Conservation (phyloP, 495 filamentous ascomycete species). For the Bacidia gigantensis region DNA sequence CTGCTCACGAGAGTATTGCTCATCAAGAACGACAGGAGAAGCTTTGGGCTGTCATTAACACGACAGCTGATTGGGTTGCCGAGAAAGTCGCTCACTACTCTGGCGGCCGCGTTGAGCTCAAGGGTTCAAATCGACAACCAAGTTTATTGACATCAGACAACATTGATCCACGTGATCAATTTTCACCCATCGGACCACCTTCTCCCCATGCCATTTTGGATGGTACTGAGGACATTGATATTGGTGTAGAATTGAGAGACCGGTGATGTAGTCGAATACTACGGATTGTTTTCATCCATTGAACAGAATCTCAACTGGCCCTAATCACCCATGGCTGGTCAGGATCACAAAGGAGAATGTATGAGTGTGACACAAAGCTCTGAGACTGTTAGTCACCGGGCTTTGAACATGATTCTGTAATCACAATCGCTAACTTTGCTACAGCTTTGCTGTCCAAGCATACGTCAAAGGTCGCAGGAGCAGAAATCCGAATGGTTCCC, state of each 20-base stretch:
- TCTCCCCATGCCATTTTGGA: conserved; percentile 39
- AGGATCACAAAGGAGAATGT: no score
- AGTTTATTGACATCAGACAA: conserved; percentile 17
- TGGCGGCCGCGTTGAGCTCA: conserved; percentile 28
- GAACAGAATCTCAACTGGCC: no score
- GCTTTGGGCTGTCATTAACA: conserved; percentile 52
- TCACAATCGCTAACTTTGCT: no score
- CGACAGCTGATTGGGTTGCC: conserved; percentile 41
- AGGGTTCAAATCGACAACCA: conserved; percentile 12
- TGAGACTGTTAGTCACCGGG: no score
- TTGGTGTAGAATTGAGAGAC: conserved; percentile 48
- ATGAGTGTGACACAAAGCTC: no score
- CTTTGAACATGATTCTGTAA: no score
- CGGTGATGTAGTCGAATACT: conserved; percentile 16
- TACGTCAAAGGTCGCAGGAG: no score
- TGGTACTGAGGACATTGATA: conserved; percentile 50
- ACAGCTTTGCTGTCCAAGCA: no score
- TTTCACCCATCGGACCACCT: conserved; percentile 9
- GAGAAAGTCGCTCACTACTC: conserved; percentile 33
- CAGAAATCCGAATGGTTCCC: no score
- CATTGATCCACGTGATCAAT: conserved; percentile 20
- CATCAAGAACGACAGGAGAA: conserved; percentile 42
- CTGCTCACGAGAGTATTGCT: conserved; percentile 37
- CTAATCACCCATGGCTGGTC: no score
- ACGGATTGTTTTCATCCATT: not conserved